These are phyloP conservation scores for Trichoderma breve DNA, from an alignment of 2,329 filamentous ascomycete species.

Conservation along the genomic window DNA sequence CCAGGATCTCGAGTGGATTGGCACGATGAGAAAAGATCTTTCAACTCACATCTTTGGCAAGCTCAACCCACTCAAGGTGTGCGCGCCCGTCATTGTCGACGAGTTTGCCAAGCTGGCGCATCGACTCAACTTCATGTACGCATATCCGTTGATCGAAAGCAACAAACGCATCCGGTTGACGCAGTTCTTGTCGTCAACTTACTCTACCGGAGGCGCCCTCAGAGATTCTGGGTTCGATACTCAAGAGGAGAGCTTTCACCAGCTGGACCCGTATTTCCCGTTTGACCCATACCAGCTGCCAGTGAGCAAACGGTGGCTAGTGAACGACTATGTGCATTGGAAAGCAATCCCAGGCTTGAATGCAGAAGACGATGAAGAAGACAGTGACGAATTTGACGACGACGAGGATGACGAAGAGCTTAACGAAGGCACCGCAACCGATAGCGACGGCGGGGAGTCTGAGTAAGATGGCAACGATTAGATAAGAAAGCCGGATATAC, in stretches of 20 bases:
- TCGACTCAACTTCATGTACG: conserved; percentile 83
- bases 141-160: conserved; percentile 81
- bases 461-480: not conserved
- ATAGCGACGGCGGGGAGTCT: conserved; percentile 45
- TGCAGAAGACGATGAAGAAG: conserved; percentile 53
- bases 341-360: conserved; percentile 69
- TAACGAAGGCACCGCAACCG: conserved; percentile 52
- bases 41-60: conserved; percentile 78
- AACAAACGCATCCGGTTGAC: conserved; percentile 88
- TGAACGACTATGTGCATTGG: conserved; percentile 81
- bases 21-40: conserved; percentile 70
- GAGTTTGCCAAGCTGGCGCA: conserved; percentile 88
- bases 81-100: conserved; percentile 82
- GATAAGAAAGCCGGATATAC: not conserved
- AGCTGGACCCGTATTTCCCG: conserved; percentile 92
- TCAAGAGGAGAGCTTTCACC: conserved; percentile 73
- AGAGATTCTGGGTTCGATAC: conserved; percentile 47
- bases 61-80: conserved; percentile 93
- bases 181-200: conserved; percentile 60
- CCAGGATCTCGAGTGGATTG: conserved; percentile 75
- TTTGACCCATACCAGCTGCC: conserved; percentile 96
- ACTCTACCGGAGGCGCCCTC: conserved; percentile 53
- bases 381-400: conserved; percentile 53
- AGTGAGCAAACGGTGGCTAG: conserved; percentile 82
- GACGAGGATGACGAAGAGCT: conserved; percentile 50